Conservation (phyloP, 805 yeast genomes). For the Spathaspora passalidarum region DNA sequence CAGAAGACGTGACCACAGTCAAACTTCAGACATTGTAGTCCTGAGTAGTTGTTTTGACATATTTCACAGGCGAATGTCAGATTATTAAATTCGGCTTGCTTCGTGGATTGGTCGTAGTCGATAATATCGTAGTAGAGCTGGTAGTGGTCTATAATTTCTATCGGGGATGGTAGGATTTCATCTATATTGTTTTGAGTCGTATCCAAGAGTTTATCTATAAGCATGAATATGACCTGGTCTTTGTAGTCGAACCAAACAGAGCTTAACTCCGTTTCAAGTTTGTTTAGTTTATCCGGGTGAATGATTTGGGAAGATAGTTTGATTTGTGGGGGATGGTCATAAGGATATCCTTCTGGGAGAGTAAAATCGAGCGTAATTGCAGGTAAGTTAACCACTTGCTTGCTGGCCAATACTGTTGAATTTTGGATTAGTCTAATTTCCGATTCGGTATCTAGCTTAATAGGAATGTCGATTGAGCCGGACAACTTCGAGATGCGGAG, state of each 20-base stretch:
- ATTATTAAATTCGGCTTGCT: slow-evolving; percentile 23
- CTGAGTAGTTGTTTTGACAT: slow-evolving; percentile 50
- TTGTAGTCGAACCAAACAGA: slow-evolving; percentile 31
- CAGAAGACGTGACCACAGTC: slow-evolving; percentile 53
- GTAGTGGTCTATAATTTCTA: slow-evolving; percentile 8
- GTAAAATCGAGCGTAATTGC: slow-evolving; percentile 23
- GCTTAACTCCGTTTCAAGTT: slow-evolving; percentile 15
- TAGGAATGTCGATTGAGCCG: slow-evolving; percentile 27
- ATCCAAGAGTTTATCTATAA: slow-evolving; percentile 39
- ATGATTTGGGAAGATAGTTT: slow-evolving; percentile 11
- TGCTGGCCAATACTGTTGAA: background rate
- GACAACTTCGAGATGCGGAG: slow-evolving; percentile 10
- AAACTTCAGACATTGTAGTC: slow-evolving; percentile 34
- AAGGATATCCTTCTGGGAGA: slow-evolving; percentile 37
- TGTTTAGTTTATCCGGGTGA: slow-evolving; percentile 7
- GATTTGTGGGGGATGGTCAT: slow-evolving; percentile 21
- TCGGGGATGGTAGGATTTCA: slow-evolving; percentile 6
- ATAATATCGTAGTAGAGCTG: slow-evolving; percentile 13
- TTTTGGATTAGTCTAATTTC: slow-evolving; percentile 9
- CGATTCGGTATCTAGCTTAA: slow-evolving; percentile 17
- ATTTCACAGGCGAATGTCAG: slow-evolving; percentile 52
- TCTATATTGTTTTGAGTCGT: slow-evolving; percentile 16
- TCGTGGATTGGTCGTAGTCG: slow-evolving; percentile 18
- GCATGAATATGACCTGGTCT: slow-evolving; percentile 40
- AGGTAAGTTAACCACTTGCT: slow-evolving; percentile 26